Evolutionary conservation across 306 rosid genomes (phyloP).

Genomic region (Quercus dentata): DNA sequence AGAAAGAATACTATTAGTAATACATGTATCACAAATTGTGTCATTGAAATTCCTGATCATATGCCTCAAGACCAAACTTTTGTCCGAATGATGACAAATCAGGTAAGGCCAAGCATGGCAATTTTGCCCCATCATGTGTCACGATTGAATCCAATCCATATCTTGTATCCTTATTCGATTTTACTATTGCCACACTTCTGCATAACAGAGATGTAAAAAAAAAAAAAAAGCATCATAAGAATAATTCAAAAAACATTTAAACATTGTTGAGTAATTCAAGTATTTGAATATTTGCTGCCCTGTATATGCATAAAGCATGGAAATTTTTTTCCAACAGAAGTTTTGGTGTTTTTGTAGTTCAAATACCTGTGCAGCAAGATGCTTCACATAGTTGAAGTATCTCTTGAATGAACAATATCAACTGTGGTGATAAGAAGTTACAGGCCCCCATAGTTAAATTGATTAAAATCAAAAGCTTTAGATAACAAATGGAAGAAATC

Average conservation of each 20-base stretch:
- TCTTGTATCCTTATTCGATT: constrained; percentile 84
- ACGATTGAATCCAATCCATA: constrained; percentile 84
- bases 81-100: constrained; percentile 70
- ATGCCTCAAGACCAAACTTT: constrained; percentile 63
- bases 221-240: constrained; percentile 2
- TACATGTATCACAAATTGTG: constrained; percentile 12
- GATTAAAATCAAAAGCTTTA: background rate
- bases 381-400: background rate
- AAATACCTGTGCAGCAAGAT: background rate
- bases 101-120: constrained; percentile 73
- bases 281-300: background rate
- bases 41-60: constrained; percentile 48
- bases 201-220: constrained; percentile 16
- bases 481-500: background rate
- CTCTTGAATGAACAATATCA: background rate
- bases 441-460: background rate
- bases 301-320: background rate
- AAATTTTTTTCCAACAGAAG: background rate
- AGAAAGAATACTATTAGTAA: background rate
- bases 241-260: background rate
- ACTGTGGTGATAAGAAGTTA: background rate
- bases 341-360: background rate
- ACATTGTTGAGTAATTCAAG: background rate
- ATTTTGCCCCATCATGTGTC: constrained; percentile 77
- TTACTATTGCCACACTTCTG: constrained; percentile 78